Conservation (phyloP, 2,329 filamentous ascomycete species). For the Didymella pinodella region DNA sequence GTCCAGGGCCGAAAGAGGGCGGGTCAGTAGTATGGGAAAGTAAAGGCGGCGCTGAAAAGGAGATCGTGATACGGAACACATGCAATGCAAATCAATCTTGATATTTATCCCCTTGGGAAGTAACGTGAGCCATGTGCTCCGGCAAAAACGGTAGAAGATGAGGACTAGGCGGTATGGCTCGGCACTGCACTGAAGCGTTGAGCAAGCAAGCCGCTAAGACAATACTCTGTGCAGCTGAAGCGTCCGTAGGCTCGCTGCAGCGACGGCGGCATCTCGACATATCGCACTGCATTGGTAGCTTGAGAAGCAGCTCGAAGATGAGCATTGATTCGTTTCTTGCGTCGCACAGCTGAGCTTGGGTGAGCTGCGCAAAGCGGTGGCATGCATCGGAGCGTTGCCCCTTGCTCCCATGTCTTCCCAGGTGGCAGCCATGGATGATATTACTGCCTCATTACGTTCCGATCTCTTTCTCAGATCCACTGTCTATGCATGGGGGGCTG, state of each 20-base stretch:
- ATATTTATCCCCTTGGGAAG: constrained; percentile 41
- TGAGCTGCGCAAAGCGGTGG: constrained; percentile 40
- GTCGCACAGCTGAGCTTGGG: constrained; percentile 38
- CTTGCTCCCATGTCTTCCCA: constrained; percentile 37
- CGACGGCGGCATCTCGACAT: constrained; percentile 42
- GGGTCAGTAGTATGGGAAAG: constrained; percentile 30
- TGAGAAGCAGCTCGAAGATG: constrained; percentile 30
- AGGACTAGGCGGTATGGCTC: constrained; percentile 30
- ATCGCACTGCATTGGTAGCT: constrained; percentile 43
- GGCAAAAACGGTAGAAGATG: constrained; percentile 33
- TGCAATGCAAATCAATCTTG: constrained; percentile 48
- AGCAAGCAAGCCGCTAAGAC: constrained; percentile 29
- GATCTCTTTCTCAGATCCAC: constrained; percentile 19
- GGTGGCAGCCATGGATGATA: constrained; percentile 32
- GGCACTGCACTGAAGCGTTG: constrained; percentile 31
- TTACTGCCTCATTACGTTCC: constrained; percentile 29
- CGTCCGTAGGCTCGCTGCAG: constrained; percentile 41
- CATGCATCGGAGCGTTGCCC: constrained; percentile 43
- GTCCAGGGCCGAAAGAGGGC: constrained; percentile 16
- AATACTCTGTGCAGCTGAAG: constrained; percentile 30
- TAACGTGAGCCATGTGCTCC: constrained; percentile 46
- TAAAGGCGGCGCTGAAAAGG: constrained; percentile 27
- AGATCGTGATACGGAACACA: constrained; percentile 42
- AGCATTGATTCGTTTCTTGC: constrained; percentile 35
- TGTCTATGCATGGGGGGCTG: constrained; percentile 22